These are phyloP conservation scores for Flaveria floridana DNA, from an alignment of 140 eudicot genomes.

Conservation along the genomic window DNA sequence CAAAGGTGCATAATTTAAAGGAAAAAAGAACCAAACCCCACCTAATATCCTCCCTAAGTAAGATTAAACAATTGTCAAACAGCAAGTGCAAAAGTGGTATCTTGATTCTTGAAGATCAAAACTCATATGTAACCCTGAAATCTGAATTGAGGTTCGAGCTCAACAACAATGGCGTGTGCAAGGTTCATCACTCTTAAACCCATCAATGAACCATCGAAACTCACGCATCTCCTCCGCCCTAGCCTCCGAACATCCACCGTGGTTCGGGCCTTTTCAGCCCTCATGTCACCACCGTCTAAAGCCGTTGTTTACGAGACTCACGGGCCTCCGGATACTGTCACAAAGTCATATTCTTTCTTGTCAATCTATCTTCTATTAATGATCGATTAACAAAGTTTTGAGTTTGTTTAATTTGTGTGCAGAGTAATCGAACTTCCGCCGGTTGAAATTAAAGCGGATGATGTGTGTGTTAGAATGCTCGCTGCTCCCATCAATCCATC, in stretches of 20 bases:
- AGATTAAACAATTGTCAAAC: neutral
- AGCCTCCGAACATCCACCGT: constrained; percentile 22
- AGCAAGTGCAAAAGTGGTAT: neutral
- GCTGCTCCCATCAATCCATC: constrained; percentile 98
- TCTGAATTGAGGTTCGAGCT: neutral
- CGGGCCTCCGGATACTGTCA: constrained; percentile 73
- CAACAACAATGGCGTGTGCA: constrained; percentile 36
- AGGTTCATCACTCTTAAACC: constrained; percentile 32
- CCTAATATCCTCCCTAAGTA: neutral
- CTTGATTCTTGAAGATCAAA: neutral
- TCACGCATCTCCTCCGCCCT: constrained; percentile 25
- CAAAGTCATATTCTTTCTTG: constrained; percentile 42
- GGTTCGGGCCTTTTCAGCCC: constrained; percentile 46
- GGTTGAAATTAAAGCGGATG: constrained; percentile 57
- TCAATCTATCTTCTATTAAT: neutral
- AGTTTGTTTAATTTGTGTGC: constrained; percentile 31
- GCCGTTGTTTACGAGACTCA: constrained; percentile 56
- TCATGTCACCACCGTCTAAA: constrained; percentile 65
- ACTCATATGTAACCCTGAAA: constrained; percentile 9
- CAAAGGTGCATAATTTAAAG: no score
- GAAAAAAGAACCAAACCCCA: no score
- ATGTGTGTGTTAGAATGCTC: constrained; percentile 86
- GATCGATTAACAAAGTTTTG: neutral
- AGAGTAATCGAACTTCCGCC: constrained; percentile 67
- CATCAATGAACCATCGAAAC: constrained; percentile 25